Evolutionary conservation across 2,329 filamentous ascomycete genomes (phyloP), one percentile per base, ranked within the genome.

Genomic region (Aspergillus phoenicis): DNA sequence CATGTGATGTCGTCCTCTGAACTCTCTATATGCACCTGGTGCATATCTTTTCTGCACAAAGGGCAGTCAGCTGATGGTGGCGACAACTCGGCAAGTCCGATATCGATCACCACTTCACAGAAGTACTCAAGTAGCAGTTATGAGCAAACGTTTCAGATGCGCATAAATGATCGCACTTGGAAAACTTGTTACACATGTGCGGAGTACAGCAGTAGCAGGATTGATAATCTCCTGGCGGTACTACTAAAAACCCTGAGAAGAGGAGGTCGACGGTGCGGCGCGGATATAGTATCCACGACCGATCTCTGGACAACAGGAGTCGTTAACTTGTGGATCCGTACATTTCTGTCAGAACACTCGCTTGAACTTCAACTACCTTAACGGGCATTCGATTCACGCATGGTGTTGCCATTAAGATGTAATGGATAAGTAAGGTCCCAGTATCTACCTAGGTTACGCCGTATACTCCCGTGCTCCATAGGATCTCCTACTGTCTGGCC

Each of bases 41-140:
- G 41, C n/a, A 45, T 22, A 11, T 22, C 17, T 22, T 43, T 17
- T 7, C 41, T 17, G 47, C 26, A n/a, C 26, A 30, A 28, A 28
- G 30, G 26, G 26, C 26, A 13, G 33, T 54, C 43, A 54, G 33
- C 30, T 58, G 59, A 58, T 49, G 22, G 11, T 28, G 30, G 55
- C 55, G 39, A 20, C 52, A 56, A 54, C 33, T 58, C 55, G 59
- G 59, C 33, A 55, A 54, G 55, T 4, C 55, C 59, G 59, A 61
- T 8, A 5, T 43, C 53, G 30, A 59, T 49, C 45, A 49, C 5
- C 45, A 28, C 15, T 28, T 13, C 22, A 8, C 13, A 49, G 45
- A 30, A 13, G 33, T 36, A 36, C 11, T 36, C 26, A 11, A 24
- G 45, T 28, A 30, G 24, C 45, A 30, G 11, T 17, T 15, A 17